Base-by-base conservation (phyloP, 306 rosid genomes). In the Sechiopsis laciniata region DNA sequence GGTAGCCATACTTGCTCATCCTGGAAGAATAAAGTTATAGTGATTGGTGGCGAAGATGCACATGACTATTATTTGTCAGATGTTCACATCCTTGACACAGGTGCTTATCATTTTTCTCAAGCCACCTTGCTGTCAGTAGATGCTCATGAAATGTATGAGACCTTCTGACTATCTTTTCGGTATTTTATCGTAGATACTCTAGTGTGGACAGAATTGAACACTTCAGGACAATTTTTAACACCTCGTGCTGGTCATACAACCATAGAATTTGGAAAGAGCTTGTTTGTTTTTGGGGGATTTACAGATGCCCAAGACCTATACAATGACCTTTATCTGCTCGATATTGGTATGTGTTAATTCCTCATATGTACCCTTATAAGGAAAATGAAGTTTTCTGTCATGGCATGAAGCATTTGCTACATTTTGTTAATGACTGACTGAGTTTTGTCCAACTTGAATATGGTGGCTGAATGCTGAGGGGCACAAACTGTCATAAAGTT, bases 241-340 rank as follows among this genome's bases (percentile, higher is more conserved):
- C 95, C 97, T 57, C 96, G 97, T 77, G 99, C 96, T 62, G 99
- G 99, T 82, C 99, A 95, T 78, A 85, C 92, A 15, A 84, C 99
- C 15, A 90, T 91, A 83, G 79, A 95, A 73, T 89, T 91, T 72
- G 97, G 92, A 78, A 95, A 81, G 83, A 84, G 80, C 82, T 83
- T 95, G 86, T 89, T 91, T 81, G 96, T 95, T 61, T 95, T 95
- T 56, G 99, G 99, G 74, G 99, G 99, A 77, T 95, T 95, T 73
- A 88, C 99, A 10, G 97, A 95, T 40, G 91, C 96, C 26, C 99
- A 88, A 88, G 91, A 90, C 82, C 85, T 95, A 17, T 91, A 89
- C 83, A 88, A 83, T 69, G 99, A 95, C 83, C 88, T 95, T 22
- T 83, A 85, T 79, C 79, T 85, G 88, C 96, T 95, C 65, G 91